Evolutionary conservation across 305 asterid species (phyloP).

Genomic region (Solanum chacoense): DNA sequence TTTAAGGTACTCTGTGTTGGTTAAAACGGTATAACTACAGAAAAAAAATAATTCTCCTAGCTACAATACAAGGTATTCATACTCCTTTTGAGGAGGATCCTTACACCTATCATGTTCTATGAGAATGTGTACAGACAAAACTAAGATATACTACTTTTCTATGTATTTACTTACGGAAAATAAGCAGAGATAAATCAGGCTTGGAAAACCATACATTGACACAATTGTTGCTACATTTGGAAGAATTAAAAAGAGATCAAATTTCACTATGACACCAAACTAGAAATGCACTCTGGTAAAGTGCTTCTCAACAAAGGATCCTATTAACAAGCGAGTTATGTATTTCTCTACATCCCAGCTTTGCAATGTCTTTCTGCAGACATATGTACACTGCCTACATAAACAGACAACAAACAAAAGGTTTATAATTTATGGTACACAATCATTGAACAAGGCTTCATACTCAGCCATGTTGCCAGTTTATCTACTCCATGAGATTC

Average conservation of each 20-base stretch:
- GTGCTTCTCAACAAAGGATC: neutral
- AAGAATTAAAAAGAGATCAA: neutral
- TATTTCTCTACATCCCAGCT: neutral
- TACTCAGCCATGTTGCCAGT: neutral
- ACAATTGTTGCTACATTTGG: neutral
- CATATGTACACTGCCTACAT: neutral
- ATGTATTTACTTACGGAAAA: neutral
- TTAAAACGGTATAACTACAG: neutral
- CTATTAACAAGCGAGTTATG: neutral
- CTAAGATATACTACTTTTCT: neutral
- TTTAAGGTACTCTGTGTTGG: neutral
- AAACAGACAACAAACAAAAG: neutral
- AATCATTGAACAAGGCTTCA: neutral
- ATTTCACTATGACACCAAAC: neutral
- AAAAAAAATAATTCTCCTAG: neutral
- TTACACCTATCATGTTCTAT: neutral
- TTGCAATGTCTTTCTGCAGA: neutral
- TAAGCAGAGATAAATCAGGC: neutral
- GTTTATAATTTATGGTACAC: neutral
- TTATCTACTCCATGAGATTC: neutral
- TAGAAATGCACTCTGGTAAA: neutral
- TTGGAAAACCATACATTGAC: neutral
- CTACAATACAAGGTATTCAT: too few species aligned
- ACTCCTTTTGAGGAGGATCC: neutral
- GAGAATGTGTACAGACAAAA: neutral